phyloP scores from a whole-genome alignment of 441 rosid species.

The Populus tomentosa region DNA sequence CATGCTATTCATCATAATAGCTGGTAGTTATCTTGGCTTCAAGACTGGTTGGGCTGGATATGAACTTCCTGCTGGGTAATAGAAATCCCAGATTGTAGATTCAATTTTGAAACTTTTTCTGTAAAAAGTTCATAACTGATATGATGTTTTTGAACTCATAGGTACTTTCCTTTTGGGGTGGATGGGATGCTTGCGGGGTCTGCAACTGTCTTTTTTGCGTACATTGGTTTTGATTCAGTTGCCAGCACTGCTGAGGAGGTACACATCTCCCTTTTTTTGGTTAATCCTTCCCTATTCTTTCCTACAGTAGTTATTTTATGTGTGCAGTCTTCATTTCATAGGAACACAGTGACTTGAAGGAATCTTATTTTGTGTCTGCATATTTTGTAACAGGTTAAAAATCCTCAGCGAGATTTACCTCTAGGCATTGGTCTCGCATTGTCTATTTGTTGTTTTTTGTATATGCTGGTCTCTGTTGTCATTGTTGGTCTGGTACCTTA shows the following conservation, averaged over 20 bases:
- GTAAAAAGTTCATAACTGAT: slow-evolving; percentile 4
- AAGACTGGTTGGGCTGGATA: slow-evolving; percentile 93
- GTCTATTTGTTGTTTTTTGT: slow-evolving; percentile 74
- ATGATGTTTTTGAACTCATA: slow-evolving; percentile 18
- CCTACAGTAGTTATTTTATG: not conserved
- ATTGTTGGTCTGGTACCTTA: slow-evolving; percentile 96
- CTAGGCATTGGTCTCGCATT: slow-evolving; percentile 85
- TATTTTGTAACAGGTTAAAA: slow-evolving; percentile 62
- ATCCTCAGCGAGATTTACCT: slow-evolving; percentile 96
- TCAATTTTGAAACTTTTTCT: slow-evolving; percentile 7
- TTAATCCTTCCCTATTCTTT: not conserved
- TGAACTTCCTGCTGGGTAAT: slow-evolving; percentile 86
- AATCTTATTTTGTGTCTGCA: slow-evolving; percentile 2
- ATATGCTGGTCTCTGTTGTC: slow-evolving; percentile 89
- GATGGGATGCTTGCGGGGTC: slow-evolving; percentile 98
- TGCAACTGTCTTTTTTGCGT: slow-evolving; percentile 95
- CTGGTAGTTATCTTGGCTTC: slow-evolving; percentile 84
- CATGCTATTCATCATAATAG: slow-evolving; percentile 80
- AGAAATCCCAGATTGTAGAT: slow-evolving; percentile 5
- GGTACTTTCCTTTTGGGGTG: slow-evolving; percentile 86
- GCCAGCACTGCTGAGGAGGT: slow-evolving; percentile 99
- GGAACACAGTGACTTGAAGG: not conserved
- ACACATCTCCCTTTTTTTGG: not conserved
- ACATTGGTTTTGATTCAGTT: slow-evolving; percentile 94
- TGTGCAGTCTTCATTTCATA: not conserved